These are phyloP conservation scores for Papiliotrema fonsecae DNA, from an alignment of 1,284 basidiomycete genomes.

Conservation along the genomic window DNA sequence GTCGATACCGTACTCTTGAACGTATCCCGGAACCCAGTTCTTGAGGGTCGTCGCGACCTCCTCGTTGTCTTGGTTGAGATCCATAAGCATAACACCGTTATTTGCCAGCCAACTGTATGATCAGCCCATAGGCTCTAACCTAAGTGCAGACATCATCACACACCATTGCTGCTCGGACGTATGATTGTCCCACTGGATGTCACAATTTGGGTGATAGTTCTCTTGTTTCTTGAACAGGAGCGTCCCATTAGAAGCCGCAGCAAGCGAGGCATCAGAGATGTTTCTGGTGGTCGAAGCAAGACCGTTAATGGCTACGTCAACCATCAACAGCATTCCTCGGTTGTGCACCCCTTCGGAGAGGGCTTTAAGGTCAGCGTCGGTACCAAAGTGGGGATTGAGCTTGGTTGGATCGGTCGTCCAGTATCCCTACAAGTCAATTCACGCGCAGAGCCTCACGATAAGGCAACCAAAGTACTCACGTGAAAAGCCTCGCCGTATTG, in stretches of 20 bases:
- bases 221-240: slow-evolving; percentile 27
- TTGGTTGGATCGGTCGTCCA: slow-evolving; percentile 56
- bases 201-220: slow-evolving; percentile 27
- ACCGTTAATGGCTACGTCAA: slow-evolving; percentile 68
- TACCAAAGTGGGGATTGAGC: slow-evolving; percentile 64
- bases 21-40: slow-evolving; percentile 58
- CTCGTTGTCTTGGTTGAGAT: slow-evolving; percentile 61
- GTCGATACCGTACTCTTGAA: slow-evolving; percentile 58
- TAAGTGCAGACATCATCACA: slow-evolving; percentile 6
- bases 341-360: slow-evolving; percentile 61
- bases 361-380: slow-evolving; percentile 61
- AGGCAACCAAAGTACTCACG: slow-evolving; percentile 12
- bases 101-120: slow-evolving; percentile 60
- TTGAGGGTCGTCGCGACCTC: slow-evolving; percentile 56
- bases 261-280: slow-evolving; percentile 19
- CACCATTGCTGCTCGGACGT: slow-evolving; percentile 20
- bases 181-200: slow-evolving; percentile 23
- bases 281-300: slow-evolving; percentile 52
- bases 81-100: slow-evolving; percentile 59
- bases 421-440: slow-evolving; percentile 25
- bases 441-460: neutral
- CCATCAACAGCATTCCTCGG: slow-evolving; percentile 69
- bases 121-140: neutral
- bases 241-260: slow-evolving; percentile 14
- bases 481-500: slow-evolving; percentile 50